Base-by-base conservation (phyloP, 768 basidiomycete genomes). In the Candolleomyces eurysporus region DNA sequence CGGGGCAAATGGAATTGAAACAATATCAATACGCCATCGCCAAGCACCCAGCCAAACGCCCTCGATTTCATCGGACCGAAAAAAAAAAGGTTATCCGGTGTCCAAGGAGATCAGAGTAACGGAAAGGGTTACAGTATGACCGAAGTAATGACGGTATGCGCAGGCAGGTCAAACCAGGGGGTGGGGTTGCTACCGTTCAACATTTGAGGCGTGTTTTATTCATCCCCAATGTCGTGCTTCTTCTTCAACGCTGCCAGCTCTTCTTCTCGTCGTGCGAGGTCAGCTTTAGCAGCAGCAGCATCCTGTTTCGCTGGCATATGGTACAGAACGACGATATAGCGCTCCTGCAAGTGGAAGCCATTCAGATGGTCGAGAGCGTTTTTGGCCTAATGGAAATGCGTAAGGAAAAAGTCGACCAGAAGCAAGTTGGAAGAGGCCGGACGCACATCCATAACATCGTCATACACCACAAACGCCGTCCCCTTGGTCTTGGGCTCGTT, bases 301-400 rank as follows among this genome's bases (percentile, higher is more conserved):
- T 96, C 94, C 69, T 96, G 94, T 74, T 95, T 93, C n/a, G 94
- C 89, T 42, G 95, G 94, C 89, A 98, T 96, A 72, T 98, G 96
- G 70, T 96, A 98, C 31, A 98, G 79, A 9, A 98, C 96, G 60
- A 99, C 96, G 57, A 99, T 96, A 76, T 98, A 99, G 26, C 96
- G 90, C 75, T 97, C 96, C 78, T 95, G 94, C 61, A 99, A 74
- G 78, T 99, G 96, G 79, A 99, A 99, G 49, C 96, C 96, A 67
- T 98, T 98, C 70, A 98, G 75, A 74, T 97, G 95, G 71, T 96
- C 96, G 60, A 97, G 85, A 0, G 96, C 96, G 69, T 96, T 95
- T 76, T 97, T 96, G 21, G 96, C 96, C 92, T 97, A 69, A 13
- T 58, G 58, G 58, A 40, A 32, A 53, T 46, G 43, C 7, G 40